A percentile compares a stretch with the other conserved stretches of the same genome.
These are phyloP conservation scores for Nothopassalora personata DNA, from an alignment of 2,329 filamentous ascomycete genomes.

Conservation along the genomic window DNA sequence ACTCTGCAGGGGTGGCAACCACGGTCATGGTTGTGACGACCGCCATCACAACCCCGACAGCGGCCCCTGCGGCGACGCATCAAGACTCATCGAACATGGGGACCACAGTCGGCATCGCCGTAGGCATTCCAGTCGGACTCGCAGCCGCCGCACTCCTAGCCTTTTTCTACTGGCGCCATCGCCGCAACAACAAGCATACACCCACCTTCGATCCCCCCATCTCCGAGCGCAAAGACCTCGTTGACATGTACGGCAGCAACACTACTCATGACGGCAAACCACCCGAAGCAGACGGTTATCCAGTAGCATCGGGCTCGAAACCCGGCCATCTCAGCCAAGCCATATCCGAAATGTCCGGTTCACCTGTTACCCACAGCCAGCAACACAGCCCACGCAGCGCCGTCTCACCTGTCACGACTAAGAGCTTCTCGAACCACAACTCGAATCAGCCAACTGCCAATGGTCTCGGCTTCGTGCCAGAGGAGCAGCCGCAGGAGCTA, in stretches of 20 bases:
- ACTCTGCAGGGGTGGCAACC: conserved; percentile 3
- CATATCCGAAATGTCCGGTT: conserved; percentile 4
- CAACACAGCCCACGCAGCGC: neutral
- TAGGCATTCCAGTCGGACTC: conserved; percentile 1
- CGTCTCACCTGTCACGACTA: neutral
- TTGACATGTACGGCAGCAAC: conserved; percentile 6
- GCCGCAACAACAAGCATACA: neutral
- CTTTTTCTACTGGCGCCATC: conserved; percentile 1
- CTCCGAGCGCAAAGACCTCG: neutral
- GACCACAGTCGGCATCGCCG: neutral
- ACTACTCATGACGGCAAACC: neutral
- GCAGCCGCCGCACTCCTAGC: neutral
- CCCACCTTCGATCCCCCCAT: neutral
- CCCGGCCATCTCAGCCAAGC: neutral
- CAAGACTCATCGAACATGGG: neutral
- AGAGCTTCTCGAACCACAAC: neutral
- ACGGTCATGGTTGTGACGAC: conserved; percentile 5
- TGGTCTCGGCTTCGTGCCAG: neutral
- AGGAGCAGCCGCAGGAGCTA: neutral
- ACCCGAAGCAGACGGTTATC: conserved; percentile 1
- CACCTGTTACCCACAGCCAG: neutral
- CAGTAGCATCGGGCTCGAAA: neutral
- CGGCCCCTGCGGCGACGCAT: neutral
- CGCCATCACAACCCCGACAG: neutral
- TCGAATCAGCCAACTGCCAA: neutral